Percentiles rank a stretch among this genome's conserved stretches.
These are phyloP conservation scores for Dipodascopsis tothii DNA, from an alignment of 805 yeast species.

Conservation along the genomic window DNA sequence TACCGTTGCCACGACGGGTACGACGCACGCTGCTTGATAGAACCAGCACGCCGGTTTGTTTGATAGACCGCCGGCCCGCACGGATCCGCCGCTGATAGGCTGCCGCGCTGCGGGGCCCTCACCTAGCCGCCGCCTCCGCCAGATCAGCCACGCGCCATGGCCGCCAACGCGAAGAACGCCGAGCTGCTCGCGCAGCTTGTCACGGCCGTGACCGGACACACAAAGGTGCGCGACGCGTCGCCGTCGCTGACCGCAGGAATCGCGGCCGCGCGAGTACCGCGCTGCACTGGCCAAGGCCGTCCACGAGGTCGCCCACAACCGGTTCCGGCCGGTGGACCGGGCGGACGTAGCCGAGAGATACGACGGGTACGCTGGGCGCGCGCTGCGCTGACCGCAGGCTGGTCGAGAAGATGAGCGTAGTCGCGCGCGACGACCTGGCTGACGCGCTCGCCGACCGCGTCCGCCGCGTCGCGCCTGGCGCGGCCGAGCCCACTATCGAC, in stretches of 20 bases:
- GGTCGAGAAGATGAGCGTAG: slow-evolving; percentile 27
- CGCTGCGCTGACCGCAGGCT: slow-evolving; percentile 10
- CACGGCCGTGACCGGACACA: slow-evolving; percentile 7
- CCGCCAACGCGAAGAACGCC: background rate
- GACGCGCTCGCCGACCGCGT: slow-evolving; percentile 24
- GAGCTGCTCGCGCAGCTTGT: slow-evolving; percentile 3
- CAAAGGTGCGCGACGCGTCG: slow-evolving; percentile 1
- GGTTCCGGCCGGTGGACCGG: slow-evolving; percentile 4
- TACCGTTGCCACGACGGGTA: too few species aligned
- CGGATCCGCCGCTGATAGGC: too few species aligned
- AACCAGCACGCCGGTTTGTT: too few species aligned
- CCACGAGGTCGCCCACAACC: background rate
- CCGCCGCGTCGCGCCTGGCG: slow-evolving; percentile 12
- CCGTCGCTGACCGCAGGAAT: background rate
- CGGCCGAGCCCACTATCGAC: slow-evolving; percentile 14
- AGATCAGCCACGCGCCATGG: too few species aligned
- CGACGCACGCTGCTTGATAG: too few species aligned
- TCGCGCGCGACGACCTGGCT: slow-evolving; percentile 29
- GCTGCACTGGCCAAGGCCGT: background rate
- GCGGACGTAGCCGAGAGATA: slow-evolving; percentile 12
- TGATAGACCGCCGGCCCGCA: too few species aligned
- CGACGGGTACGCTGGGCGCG: slow-evolving; percentile 6
- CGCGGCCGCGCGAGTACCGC: background rate
- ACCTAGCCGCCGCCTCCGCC: too few species aligned
- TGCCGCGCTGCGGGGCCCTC: too few species aligned